A percentile compares a stretch with the other conserved stretches of the same genome.
phyloP scores from a whole-genome alignment of 441 rosid genomes.

The Pelargonium australe region DNA sequence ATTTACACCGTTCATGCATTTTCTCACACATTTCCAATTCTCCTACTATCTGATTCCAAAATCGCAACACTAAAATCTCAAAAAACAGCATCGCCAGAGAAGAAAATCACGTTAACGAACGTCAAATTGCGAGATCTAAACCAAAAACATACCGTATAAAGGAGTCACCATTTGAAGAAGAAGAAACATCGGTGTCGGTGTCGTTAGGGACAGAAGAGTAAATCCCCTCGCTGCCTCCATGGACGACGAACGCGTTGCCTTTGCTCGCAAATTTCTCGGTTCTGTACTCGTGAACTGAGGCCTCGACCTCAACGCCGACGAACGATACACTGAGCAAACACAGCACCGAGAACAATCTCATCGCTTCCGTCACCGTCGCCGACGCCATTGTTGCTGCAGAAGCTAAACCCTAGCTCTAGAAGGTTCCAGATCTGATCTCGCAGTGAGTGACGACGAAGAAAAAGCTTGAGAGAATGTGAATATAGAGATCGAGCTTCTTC shows the following conservation, averaged over 20 bases:
- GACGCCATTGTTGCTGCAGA: background rate
- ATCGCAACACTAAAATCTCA: background rate
- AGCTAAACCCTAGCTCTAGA: constrained; percentile 15
- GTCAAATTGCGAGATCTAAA: background rate
- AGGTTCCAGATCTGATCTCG: background rate
- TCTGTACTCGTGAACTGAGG: constrained; percentile 78
- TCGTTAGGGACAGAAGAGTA: constrained; percentile 50
- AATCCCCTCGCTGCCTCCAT: constrained; percentile 92
- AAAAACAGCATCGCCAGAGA: background rate
- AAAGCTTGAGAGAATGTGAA: constrained; percentile 1
- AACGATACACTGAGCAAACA: constrained; percentile 25
- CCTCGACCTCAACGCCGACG: constrained; percentile 29
- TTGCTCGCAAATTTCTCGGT: constrained; percentile 59
- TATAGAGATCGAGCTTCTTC: background rate
- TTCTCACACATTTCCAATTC: background rate
- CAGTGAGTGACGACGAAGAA: background rate
- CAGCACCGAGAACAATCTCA: constrained; percentile 18
- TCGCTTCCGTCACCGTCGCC: background rate
- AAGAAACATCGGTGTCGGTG: constrained; percentile 22
- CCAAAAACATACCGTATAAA: constrained; percentile 53
- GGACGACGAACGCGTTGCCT: constrained; percentile 87
- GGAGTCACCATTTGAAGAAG: constrained; percentile 48
- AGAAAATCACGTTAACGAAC: background rate
- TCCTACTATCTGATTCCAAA: background rate
- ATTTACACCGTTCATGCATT: background rate